Evolutionary conservation across 441 rosid genomes (phyloP), one percentile per base, ranked within the genome.

Genomic region (Pelargonium cotyledonis): DNA sequence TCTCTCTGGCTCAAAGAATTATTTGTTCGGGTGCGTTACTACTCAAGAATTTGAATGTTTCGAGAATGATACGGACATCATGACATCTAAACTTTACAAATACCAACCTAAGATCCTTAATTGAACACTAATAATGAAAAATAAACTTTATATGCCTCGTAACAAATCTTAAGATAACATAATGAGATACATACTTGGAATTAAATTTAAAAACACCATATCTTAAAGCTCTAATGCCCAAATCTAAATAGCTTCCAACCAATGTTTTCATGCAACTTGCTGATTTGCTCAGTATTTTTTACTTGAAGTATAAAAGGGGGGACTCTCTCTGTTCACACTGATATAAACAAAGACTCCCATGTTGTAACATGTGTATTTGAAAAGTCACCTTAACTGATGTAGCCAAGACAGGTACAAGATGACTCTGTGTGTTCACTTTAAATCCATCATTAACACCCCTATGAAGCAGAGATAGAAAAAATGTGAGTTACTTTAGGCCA

Each of bases 361-460:
- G 16, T 51, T 55, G 23, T 15, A 55, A 55, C 18, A 55, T 55
- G 26, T 19, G 21, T 55, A 55, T 15, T 15, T 15, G 61, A 55
- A 8, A 66, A 67, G 58, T 70, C 70, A 95, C 99, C 98, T 83
- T 92, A 60, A 92, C 74, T 71, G 93, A 79, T 66, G 99, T 95
- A 70, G 99, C 99, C 81, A 95, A 77, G 70, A 92, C 61, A 0
- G 99, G 99, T 70, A 89, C 76, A 31, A 95, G 98, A 72, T 95
- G 96, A 62, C 69, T 83, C 85, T 92, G 95, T 7, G 93, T 87
- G 84, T 95, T 95, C 76, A 88, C 86, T 85, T 89, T 92, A 80
- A 92, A 95, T 68, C 99, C 99, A 75, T 95, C 98, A 74, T 83
- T 89, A 43, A 90, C 92, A 70, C 74, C 81, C 85, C 99, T 95